Evolutionary conservation across 1,139 yeast species (phyloP), one percentile per base, ranked within the genome.

Genomic region (Yamadazyma friedrichii): DNA sequence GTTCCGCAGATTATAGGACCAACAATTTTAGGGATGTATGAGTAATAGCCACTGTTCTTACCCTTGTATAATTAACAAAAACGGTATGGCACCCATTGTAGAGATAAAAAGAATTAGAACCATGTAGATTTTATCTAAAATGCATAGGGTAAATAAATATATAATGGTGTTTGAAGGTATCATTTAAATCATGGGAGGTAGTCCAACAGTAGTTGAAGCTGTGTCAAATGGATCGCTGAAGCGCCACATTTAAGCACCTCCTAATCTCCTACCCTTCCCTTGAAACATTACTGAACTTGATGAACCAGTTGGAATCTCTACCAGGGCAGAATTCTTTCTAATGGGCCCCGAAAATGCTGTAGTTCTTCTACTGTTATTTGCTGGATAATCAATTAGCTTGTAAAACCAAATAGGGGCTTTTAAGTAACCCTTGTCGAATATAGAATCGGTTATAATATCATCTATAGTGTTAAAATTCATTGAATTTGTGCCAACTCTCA

Each of bases 341-440:
- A 29, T 4, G 34, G 26, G 33, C 27, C 32, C 11, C 31, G 36
- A 36, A 40, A 65, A 65, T 2, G 72, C 73, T 0, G 73, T 67
- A 2, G 58, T 50, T 38, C 74, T 51, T 25, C 41, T 49, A 9
- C 65, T 53, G 6, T 51, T 57, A 32, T 56, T 54, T 20, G 40
- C 45, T 0, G 75, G 76, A 43, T 64, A 67, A 20, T 56, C 50
- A 39, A 71, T 56, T 4, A 61, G 16, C 1, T 45, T 50, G 51
- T 70, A 70, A 15, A 72, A 50, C 63, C 66, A 62, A 22, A 44
- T 35, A 2, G 78, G 78, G 1, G 77, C 78, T 45, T 63, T 65
- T 45, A 69, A 62, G 48, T 71, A 69, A 4, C 78, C 78, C 43
- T 57, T 55, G 47, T 72, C 78, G 44, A 65, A 71, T 11, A 68